Conservation (phyloP, 1,284 basidiomycete species). For the Ceratobasidium sp. region DNA sequence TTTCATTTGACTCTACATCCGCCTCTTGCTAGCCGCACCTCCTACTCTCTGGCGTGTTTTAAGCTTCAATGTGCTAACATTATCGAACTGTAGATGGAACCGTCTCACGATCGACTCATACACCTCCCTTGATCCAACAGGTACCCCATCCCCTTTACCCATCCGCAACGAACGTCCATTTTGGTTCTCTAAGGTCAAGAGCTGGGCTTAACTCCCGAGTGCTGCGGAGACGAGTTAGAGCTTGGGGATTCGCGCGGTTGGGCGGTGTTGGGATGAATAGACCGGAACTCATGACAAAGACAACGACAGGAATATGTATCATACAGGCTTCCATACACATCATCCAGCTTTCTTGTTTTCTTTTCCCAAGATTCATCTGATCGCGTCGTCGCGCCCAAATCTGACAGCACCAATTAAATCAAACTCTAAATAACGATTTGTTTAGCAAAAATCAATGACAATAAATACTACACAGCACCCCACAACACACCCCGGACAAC, state of each 20-base stretch:
- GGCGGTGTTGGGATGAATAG: not conserved
- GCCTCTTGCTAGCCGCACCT: too few relatives aligned
- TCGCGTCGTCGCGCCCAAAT: too few relatives aligned
- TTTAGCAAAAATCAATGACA: not conserved
- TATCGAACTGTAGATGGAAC: too few relatives aligned
- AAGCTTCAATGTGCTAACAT: too few relatives aligned
- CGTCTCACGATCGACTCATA: slow-evolving; percentile 32
- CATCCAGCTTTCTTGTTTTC: too few relatives aligned
- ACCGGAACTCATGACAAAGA: not conserved
- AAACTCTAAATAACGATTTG: too few relatives aligned
- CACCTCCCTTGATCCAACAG: slow-evolving; percentile 19
- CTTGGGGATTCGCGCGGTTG: not conserved
- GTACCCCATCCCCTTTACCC: slow-evolving; percentile 57
- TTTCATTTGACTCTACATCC: not conserved
- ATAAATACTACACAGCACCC: slow-evolving; percentile 16
- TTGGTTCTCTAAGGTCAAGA: slow-evolving; percentile 88
- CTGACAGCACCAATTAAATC: too few relatives aligned
- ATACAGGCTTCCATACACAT: not conserved
- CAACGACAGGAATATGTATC: too few relatives aligned
- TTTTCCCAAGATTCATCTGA: too few relatives aligned
- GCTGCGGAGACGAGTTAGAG: not conserved
- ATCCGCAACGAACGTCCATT: slow-evolving; percentile 89
- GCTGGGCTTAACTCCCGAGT: slow-evolving; percentile 34
- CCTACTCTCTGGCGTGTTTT: too few relatives aligned
- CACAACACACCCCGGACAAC: not conserved